These are phyloP conservation scores for Metschnikowia peoriensis DNA, from an alignment of 805 yeast genomes.

Conservation along the genomic window DNA sequence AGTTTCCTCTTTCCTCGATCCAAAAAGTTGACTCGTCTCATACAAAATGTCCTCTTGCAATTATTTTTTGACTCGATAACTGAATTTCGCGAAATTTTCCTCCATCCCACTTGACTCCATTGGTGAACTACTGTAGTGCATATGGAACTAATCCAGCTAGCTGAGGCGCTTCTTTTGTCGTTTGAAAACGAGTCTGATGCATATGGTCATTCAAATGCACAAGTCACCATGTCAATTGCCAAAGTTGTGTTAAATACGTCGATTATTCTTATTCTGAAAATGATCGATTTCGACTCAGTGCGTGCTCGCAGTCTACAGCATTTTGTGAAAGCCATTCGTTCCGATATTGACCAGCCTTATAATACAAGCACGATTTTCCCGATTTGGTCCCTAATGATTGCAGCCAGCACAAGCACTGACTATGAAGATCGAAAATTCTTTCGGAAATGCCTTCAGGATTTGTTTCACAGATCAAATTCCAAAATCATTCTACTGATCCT, in stretches of 20 bases:
- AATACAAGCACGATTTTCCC: constrained; percentile 14
- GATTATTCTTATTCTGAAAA: constrained; percentile 11
- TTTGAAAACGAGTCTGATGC: not conserved
- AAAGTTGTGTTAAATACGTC: constrained; percentile 11
- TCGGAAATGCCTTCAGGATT: constrained; percentile 1
- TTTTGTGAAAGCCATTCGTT: constrained; percentile 8
- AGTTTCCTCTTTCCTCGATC: too few species aligned
- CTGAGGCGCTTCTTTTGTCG: constrained; percentile 8
- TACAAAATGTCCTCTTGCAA: too few species aligned
- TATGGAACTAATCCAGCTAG: constrained; percentile 6
- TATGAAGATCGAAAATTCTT: constrained; percentile 8
- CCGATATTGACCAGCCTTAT: constrained; percentile 8
- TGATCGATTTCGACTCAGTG: constrained; percentile 4
- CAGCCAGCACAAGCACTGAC: constrained; percentile 12
- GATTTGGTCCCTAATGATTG: constrained; percentile 17
- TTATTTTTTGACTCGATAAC: too few species aligned
- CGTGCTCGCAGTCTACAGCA: not conserved
- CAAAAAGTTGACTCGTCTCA: too few species aligned
- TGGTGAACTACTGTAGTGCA: too few species aligned
- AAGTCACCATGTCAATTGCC: constrained; percentile 13
- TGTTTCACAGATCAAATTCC: constrained; percentile 8
- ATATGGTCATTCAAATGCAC: not conserved
- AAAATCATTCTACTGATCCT: constrained; percentile 10
- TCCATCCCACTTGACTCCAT: too few species aligned
- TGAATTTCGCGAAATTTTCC: too few species aligned